Percentiles rank a stretch among this genome's conserved stretches.
phyloP scores from a whole-genome alignment of 83 land plant species.

The Picea mariana region DNA sequence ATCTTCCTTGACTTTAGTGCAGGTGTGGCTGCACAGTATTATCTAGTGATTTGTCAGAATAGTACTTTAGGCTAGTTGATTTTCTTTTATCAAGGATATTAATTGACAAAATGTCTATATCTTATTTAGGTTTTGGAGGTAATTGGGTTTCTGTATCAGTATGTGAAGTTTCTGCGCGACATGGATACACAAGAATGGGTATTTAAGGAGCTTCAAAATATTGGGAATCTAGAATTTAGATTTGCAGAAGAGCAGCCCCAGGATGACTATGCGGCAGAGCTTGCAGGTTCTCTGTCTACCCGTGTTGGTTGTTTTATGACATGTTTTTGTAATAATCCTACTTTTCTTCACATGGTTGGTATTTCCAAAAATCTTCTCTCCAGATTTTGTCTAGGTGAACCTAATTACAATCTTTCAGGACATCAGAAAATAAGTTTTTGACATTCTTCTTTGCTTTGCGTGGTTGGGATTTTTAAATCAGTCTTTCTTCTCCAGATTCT shows the following conservation, averaged over 20 bases:
- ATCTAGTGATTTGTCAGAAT: no score
- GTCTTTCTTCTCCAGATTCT: neutral
- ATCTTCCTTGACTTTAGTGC: no score
- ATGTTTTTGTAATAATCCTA: neutral
- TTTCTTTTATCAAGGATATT: no score
- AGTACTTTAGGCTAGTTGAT: no score
- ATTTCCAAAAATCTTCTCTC: neutral
- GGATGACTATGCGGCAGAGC: constrained; percentile 84
- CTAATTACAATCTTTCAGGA: neutral
- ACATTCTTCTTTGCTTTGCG: neutral
- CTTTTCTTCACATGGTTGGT: neutral
- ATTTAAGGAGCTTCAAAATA: constrained; percentile 86
- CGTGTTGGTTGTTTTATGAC: neutral
- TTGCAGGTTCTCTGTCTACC: constrained; percentile 4
- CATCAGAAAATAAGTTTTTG: neutral
- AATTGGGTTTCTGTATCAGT: constrained; percentile 75
- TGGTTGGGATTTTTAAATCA: neutral
- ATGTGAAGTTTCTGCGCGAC: constrained; percentile 71
- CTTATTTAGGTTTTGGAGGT: constrained; percentile 63
- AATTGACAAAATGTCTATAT: no score
- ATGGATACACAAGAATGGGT: constrained; percentile 89
- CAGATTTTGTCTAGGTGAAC: neutral
- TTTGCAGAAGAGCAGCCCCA: constrained; percentile 94
- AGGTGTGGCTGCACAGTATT: no score
- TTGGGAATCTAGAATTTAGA: constrained; percentile 86